Base-by-base conservation (phyloP, 441 rosid species). In the Theobroma grandiflorum region DNA sequence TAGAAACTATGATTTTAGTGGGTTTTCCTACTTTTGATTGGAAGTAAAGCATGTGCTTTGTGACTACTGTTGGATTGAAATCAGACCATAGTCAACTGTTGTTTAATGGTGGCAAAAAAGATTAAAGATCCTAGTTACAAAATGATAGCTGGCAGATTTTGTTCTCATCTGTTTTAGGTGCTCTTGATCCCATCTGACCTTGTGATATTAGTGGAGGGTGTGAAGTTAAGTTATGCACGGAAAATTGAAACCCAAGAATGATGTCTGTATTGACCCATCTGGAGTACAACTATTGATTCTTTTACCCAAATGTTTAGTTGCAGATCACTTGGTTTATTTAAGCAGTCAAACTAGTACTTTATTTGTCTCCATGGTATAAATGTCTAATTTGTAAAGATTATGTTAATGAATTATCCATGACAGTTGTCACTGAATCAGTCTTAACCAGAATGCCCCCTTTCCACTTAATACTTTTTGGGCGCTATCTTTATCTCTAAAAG, bases 361-460 rank as follows among this genome's bases (percentile, higher is more conserved):
- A 40, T 82, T 31, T 75, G 74, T 68, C 18, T 57, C 63, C 7
- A 53, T 45, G 42, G 70, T 12, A 22, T 75, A 75, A 55, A 49
- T 63, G 10, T 78, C n/a, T 11, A 55, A 76, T 47, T 45, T 45
- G 58, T 74, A 62, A 26, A 22, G 45, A 26, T 57, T 22, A 64
- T 43, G 45, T 9, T 64, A 20, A 20, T 55, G 12, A 31, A 65
- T 53, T 22, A 43, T 66, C 75, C 26, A 16, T 31, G 35, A 52
- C 40, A 37, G 53, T 49, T 65, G 58, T 62, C 74, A 37, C 20
- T 62, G n/a, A 6, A 38, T 37, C 50, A 59, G 33, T n/a, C n/a
- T 59, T 62, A 47, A 8, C 8, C 52, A 33, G 58, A 73, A 71
- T 65, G 76, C 42, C 42, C 72, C 43, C 33, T 58, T 33, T 40